Evolutionary conservation across 495 filamentous ascomycete species (phyloP).

Genomic region (Tricharina praecox): DNA sequence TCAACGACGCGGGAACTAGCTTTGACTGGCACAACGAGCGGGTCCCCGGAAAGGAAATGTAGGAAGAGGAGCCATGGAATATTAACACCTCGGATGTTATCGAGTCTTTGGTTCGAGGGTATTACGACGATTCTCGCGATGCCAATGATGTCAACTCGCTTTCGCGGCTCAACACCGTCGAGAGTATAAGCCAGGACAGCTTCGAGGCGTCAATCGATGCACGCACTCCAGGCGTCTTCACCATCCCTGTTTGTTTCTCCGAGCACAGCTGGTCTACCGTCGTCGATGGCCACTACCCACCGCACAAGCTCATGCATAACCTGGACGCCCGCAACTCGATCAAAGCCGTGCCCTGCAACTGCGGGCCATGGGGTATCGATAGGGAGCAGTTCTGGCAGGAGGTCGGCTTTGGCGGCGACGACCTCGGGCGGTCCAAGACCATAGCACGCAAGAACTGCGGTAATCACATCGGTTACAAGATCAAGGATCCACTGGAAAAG

Average conservation of each 20-base stretch:
- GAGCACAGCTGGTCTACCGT: slow-evolving; percentile 13
- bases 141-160: too few species aligned
- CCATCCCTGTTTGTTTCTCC: slow-evolving; percentile 19
- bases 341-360: slow-evolving; percentile 21
- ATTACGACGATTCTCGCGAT: too few species aligned
- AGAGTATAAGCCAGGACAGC: too few species aligned
- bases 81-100: slow-evolving; percentile 18
- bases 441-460: slow-evolving; percentile 15
- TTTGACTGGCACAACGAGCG: slow-evolving; percentile 17
- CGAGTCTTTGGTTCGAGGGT: slow-evolving; percentile 12
- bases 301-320: slow-evolving; percentile 14
- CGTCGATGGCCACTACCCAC: slow-evolving; percentile 16
- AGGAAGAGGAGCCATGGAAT: slow-evolving; percentile 11
- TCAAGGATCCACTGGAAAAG: slow-evolving; percentile 12
- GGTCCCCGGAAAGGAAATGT: slow-evolving; percentile 11
- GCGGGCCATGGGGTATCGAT: slow-evolving; percentile 19
- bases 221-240: slow-evolving; percentile 19
- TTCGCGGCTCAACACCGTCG: too few species aligned
- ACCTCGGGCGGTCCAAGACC: slow-evolving; percentile 7
- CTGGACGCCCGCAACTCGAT: slow-evolving; percentile 14
- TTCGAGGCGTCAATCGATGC: slow-evolving; percentile 13
- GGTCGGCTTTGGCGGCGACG: slow-evolving; percentile 11
- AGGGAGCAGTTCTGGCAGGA: slow-evolving; percentile 18
- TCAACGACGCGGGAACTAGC: slow-evolving; percentile 13
- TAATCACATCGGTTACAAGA: slow-evolving; percentile 16